phyloP scores from a whole-genome alignment of 352 stramenopile genomes.

The Phytopythium litorale region DNA sequence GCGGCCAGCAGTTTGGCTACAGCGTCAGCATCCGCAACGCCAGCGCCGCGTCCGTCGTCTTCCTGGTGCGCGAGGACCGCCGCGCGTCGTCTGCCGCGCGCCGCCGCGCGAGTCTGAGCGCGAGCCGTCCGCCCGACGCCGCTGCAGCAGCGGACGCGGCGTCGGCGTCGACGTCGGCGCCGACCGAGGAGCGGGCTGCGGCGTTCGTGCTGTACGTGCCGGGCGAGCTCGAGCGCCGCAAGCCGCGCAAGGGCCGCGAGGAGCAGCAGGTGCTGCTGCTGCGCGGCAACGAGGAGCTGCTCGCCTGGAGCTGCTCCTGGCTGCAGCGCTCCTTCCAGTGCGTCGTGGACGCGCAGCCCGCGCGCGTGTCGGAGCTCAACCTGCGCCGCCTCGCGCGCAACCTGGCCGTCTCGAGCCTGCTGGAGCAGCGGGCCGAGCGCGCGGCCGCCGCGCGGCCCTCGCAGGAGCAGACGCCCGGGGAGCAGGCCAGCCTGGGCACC shows the following conservation, averaged over 20 bases:
- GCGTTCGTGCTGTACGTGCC: constrained; percentile 72
- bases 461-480: constrained; percentile 4
- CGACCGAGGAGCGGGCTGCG: constrained; percentile 6
- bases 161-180: neutral
- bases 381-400: constrained; percentile 51
- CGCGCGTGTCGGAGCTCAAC: constrained; percentile 45
- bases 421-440: constrained; percentile 9
- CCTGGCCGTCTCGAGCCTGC: constrained; percentile 37
- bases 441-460: neutral
- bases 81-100: constrained; percentile 11
- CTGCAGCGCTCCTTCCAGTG: constrained; percentile 74
- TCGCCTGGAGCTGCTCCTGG: constrained; percentile 54
- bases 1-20: constrained; percentile 55
- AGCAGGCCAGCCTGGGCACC: constrained; percentile 1
- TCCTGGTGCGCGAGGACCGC: constrained; percentile 53
- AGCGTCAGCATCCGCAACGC: constrained; percentile 58
- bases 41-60: constrained; percentile 33
- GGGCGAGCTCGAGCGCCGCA: constrained; percentile 23
- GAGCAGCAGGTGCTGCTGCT: constrained; percentile 54
- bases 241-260: constrained; percentile 33
- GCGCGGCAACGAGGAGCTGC: constrained; percentile 47
- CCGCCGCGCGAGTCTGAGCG: constrained; percentile 6
- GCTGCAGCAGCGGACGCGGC: neutral
- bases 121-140: neutral
- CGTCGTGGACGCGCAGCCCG: constrained; percentile 42